These are phyloP conservation scores for Hanseniaspora clermontiae DNA, from an alignment of 805 yeast species.

Conservation along the genomic window DNA sequence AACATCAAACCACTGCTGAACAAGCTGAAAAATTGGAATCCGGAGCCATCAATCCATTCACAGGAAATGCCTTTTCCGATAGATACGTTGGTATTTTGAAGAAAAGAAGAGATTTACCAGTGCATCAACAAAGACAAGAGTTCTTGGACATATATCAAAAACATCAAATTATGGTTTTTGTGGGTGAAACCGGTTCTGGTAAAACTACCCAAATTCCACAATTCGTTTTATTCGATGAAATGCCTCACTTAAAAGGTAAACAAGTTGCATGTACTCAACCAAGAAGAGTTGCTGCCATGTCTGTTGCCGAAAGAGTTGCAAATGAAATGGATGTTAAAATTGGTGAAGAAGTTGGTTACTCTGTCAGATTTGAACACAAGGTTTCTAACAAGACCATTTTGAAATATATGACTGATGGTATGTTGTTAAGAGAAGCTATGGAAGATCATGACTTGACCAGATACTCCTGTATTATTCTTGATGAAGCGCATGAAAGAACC, in stretches of 20 bases:
- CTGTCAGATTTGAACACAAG: slow-evolving; percentile 85
- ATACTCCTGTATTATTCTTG: slow-evolving; percentile 83
- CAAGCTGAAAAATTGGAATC: slow-evolving; percentile 49
- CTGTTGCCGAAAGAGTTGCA: slow-evolving; percentile 94
- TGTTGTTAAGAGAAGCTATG: slow-evolving; percentile 95
- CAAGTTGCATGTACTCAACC: slow-evolving; percentile 95
- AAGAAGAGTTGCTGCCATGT: slow-evolving; percentile 97
- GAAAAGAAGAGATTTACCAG: slow-evolving; percentile 77
- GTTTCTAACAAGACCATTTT: slow-evolving; percentile 68
- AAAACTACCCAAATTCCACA: slow-evolving; percentile 97
- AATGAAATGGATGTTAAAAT: slow-evolving; percentile 89
- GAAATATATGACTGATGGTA: slow-evolving; percentile 98
- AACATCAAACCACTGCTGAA: slow-evolving; percentile 54
- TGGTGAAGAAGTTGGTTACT: slow-evolving; percentile 92
- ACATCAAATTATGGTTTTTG: slow-evolving; percentile 92
- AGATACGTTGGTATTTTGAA: slow-evolving; percentile 68
- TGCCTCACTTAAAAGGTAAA: slow-evolving; percentile 72
- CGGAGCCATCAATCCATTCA: slow-evolving; percentile 63
- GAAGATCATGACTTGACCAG: slow-evolving; percentile 71
- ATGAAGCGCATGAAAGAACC: slow-evolving; percentile 98
- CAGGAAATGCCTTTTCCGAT: slow-evolving; percentile 47
- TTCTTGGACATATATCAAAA: slow-evolving; percentile 72
- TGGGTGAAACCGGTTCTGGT: slow-evolving; percentile 99
- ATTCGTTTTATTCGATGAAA: slow-evolving; percentile 77
- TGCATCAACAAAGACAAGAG: slow-evolving; percentile 83